phyloP scores from a whole-genome alignment of 1,284 basidiomycete species.

The Pseudozyma sp. region DNA sequence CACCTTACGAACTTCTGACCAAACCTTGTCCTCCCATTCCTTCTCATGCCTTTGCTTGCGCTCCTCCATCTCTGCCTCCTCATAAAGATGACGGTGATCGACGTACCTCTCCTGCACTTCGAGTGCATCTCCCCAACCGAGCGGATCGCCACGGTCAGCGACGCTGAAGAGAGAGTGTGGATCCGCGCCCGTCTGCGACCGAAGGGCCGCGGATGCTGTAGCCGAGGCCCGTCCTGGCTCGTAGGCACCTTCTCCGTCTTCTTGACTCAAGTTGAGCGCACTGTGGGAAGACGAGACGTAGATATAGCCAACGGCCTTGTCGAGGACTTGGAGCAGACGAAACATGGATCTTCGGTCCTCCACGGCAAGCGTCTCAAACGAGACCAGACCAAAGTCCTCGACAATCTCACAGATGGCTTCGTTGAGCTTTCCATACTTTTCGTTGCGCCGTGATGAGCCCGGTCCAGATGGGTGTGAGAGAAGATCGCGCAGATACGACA shows the following conservation, averaged over 20 bases:
- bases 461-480: constrained; percentile 70
- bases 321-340: constrained; percentile 58
- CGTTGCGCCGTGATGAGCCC: constrained; percentile 39
- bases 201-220: constrained; percentile 32
- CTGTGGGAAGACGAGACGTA: constrained; percentile 30
- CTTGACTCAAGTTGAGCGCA: constrained; percentile 17
- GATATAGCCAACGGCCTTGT: constrained; percentile 66
- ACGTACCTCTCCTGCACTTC: constrained; percentile 64
- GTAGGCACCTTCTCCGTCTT: constrained; percentile 36
- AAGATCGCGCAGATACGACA: constrained; percentile 85
- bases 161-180: constrained; percentile 57
- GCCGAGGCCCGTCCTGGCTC: constrained; percentile 39
- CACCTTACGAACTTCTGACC: constrained; percentile 41
- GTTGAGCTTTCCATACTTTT: constrained; percentile 74
- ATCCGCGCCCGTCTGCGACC: constrained; percentile 42
- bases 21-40: constrained; percentile 45
- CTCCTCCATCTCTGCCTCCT: constrained; percentile 38
- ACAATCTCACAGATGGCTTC: constrained; percentile 89
- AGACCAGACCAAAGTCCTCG: constrained; percentile 93
- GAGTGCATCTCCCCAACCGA: constrained; percentile 56
- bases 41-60: constrained; percentile 39
- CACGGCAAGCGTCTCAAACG: constrained; percentile 90
- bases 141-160: constrained; percentile 52
- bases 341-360: constrained; percentile 66
- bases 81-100: constrained; percentile 47